These are phyloP conservation scores for Senna tora DNA, from an alignment of 306 rosid species.

Conservation along the genomic window DNA sequence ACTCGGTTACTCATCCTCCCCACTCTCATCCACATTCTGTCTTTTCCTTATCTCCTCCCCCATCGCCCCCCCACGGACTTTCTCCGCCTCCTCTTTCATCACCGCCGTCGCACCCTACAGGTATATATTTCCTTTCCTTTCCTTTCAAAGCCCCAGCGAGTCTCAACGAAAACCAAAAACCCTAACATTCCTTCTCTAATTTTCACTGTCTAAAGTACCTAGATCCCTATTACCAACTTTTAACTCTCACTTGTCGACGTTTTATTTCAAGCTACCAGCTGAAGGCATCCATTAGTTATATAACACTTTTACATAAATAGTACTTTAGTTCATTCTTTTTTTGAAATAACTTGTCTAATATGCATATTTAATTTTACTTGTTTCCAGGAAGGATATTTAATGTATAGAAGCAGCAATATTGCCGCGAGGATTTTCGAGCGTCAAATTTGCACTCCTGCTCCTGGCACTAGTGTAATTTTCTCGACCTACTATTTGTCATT, in stretches of 20 bases:
- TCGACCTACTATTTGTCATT: conserved; percentile 23
- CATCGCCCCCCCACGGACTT: background rate
- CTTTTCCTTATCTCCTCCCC: background rate
- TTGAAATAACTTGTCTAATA: too few relatives aligned
- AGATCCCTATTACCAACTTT: background rate
- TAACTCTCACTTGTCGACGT: too few relatives aligned
- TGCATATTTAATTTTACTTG: too few relatives aligned
- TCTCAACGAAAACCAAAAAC: background rate
- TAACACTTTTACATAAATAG: too few relatives aligned
- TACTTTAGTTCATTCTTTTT: too few relatives aligned
- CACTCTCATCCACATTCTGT: background rate
- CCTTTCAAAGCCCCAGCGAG: background rate
- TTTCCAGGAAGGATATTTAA: conserved; percentile 45
- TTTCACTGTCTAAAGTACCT: background rate
- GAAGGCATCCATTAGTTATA: too few relatives aligned
- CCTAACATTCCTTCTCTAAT: conserved; percentile 17
- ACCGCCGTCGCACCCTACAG: background rate
- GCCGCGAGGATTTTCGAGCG: conserved; percentile 85
- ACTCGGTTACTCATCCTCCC: background rate
- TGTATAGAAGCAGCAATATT: conserved; percentile 83
- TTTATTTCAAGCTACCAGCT: too few relatives aligned
- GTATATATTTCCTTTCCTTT: background rate
- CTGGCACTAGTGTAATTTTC: conserved; percentile 75
- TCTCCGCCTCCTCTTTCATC: background rate
- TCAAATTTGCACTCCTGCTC: conserved; percentile 82